Percentiles rank a stretch among this genome's conserved stretches.
Evolutionary conservation across 148 eudicot species (phyloP).

Genomic region (Heliosperma pusillum): DNA sequence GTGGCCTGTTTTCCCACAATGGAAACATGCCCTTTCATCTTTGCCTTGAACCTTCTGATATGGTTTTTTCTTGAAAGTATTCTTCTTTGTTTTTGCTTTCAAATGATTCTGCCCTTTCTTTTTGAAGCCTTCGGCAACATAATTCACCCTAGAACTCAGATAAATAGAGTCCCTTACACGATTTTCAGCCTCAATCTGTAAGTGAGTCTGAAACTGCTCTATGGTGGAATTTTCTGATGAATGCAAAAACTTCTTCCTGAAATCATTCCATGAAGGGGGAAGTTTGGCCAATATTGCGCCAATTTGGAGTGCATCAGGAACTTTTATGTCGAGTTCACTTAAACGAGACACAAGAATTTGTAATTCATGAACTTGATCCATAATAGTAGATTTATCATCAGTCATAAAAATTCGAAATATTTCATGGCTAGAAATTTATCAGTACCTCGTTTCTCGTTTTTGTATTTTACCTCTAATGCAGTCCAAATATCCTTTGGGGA

Average conservation of each 20-base stretch:
- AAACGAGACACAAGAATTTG: not conserved
- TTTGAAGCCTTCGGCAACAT: not conserved
- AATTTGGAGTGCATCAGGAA: slow-evolving; percentile 3
- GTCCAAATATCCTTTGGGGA: not conserved
- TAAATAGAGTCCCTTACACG: not conserved
- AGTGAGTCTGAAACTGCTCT: not conserved
- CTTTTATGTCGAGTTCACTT: slow-evolving; percentile 1
- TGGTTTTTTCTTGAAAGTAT: not conserved
- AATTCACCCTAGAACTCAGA: not conserved
- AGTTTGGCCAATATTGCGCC: not conserved
- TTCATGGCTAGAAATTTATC: not conserved
- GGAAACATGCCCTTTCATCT: not conserved
- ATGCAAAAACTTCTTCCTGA: not conserved
- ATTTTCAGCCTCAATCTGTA: not conserved
- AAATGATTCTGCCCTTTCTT: not conserved
- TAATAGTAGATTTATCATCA: slow-evolving; percentile 2
- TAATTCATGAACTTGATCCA: slow-evolving; percentile 6
- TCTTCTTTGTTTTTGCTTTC: not conserved
- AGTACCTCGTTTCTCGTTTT: not conserved
- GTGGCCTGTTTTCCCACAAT: not conserved
- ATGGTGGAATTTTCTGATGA: not conserved
- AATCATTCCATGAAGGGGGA: not conserved
- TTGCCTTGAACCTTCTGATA: no score
- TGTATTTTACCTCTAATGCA: not conserved
- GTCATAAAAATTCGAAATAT: not conserved